Percentiles rank a stretch among this genome's conserved stretches.
Evolutionary conservation across 208 protist genomes (phyloP).

Genomic region (Leishmania major): DNA sequence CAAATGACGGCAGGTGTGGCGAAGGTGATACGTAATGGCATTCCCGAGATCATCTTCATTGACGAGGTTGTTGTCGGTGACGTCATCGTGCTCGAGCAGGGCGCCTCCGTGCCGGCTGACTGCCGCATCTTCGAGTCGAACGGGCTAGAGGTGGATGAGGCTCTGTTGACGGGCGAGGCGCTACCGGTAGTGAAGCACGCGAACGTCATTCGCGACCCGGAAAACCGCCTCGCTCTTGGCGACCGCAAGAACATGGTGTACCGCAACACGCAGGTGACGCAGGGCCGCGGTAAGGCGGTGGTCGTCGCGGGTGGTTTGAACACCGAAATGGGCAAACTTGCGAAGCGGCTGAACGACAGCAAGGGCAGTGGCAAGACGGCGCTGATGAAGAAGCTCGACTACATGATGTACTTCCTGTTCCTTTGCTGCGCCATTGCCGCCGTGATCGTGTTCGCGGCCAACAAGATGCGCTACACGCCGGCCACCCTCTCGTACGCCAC

Average conservation of each 20-base stretch:
- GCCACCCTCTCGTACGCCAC: slow-evolving; percentile 80
- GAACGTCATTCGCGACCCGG: slow-evolving; percentile 80
- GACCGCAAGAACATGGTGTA: slow-evolving; percentile 93
- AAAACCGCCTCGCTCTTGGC: slow-evolving; percentile 70
- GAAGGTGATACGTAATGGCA: slow-evolving; percentile 93
- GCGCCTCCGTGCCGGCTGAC: slow-evolving; percentile 94
- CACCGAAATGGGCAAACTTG: slow-evolving; percentile 91
- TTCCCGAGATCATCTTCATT: slow-evolving; percentile 88
- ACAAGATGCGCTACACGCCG: slow-evolving; percentile 66
- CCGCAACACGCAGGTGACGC: slow-evolving; percentile 85
- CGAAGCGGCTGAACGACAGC: slow-evolving; percentile 58
- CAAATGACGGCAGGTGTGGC: slow-evolving; percentile 85
- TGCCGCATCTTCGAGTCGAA: slow-evolving; percentile 92
- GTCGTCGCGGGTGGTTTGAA: slow-evolving; percentile 70
- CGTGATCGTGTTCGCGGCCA: slow-evolving; percentile 82
- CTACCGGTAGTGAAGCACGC: slow-evolving; percentile 82
- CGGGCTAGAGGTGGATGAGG: slow-evolving; percentile 92
- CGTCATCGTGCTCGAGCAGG: slow-evolving; percentile 92
- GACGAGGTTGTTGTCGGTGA: slow-evolving; percentile 97
- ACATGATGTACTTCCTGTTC: slow-evolving; percentile 92
- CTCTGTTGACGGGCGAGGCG: slow-evolving; percentile 94
- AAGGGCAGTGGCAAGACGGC: slow-evolving; percentile 56
- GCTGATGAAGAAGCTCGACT: slow-evolving; percentile 86
- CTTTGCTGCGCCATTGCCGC: slow-evolving; percentile 70
- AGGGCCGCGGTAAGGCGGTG: slow-evolving; percentile 82